Conservation (phyloP, 306 rosid species). For the Dryas alaskensis region DNA sequence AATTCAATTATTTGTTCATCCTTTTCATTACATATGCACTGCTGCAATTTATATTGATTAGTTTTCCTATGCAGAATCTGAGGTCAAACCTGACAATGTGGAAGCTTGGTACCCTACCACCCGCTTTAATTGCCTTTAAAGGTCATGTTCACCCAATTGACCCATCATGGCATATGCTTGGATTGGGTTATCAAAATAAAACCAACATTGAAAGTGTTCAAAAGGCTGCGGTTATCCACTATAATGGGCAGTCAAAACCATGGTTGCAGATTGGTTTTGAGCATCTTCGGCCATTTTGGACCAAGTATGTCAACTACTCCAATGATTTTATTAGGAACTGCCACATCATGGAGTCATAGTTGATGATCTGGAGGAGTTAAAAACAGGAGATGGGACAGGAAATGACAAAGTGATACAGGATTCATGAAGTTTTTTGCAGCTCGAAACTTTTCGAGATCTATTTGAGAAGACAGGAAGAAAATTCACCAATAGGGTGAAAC, state of each 20-base stretch:
- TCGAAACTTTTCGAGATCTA: constrained; percentile 33
- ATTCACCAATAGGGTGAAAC: constrained; percentile 43
- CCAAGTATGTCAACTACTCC: constrained; percentile 80
- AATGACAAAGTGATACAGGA: constrained; percentile 37
- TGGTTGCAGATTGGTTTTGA: constrained; percentile 97
- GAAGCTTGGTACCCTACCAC: constrained; percentile 98
- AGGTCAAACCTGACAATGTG: constrained; percentile 84
- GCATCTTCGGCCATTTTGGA: constrained; percentile 97
- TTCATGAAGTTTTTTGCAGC: constrained; percentile 47
- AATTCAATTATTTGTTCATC: background rate
- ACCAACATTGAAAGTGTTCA: constrained; percentile 61
- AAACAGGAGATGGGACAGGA: constrained; percentile 30
- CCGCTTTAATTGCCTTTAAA: constrained; percentile 92
- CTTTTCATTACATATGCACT: background rate
- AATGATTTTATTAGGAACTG: constrained; percentile 88
- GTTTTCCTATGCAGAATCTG: constrained; percentile 63
- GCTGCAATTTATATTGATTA: constrained; percentile 17
- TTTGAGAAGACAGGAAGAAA: constrained; percentile 47
- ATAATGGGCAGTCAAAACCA: constrained; percentile 96
- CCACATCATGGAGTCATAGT: constrained; percentile 91
- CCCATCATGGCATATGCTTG: constrained; percentile 94
- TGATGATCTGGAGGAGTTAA: constrained; percentile 33
- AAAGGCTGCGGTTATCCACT: constrained; percentile 93
- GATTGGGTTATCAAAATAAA: constrained; percentile 91
- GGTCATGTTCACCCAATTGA: constrained; percentile 89